Evolutionary conservation across 805 yeast genomes (phyloP), one percentile per base, ranked within the genome.

Genomic region (Pichia gijzeniarum): DNA sequence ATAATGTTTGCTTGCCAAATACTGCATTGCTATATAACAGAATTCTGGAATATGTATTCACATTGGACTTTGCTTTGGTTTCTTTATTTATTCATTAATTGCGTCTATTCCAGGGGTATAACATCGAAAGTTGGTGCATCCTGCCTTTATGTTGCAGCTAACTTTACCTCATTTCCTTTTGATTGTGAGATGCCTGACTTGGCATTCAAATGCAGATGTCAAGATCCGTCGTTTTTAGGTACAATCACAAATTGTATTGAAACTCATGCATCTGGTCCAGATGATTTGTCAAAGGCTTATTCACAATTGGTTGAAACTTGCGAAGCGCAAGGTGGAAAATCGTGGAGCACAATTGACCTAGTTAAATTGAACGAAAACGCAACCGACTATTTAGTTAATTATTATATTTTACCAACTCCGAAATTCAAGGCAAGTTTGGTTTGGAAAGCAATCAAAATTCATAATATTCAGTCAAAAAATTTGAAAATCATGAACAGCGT

Each of bases 231-330:
- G 6, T 68, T 65, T 46, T 41, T 68, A 34, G 68, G 69, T 5
- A 64, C 72, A 1, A 61, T 65, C 2, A 49, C 67, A 13, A 45
- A 58, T 20, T 68, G 73, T 48, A 60, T 68, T 25, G 68, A 65
- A 30, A 49, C 52, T 5, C 50, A 54, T 47, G 49, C 69, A 25
- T 35, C 38, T 12, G 61, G 61, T 47, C 57, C 58, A 16, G 48
- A 57, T 3, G 54, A 55, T 14, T 44, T 63, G 6, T 59, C 68
- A 4, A 50, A 49, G 9, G 67, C 69, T 2, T 61, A 60, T 43
- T 48, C 50, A 14, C 68, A 66, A 44, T 25, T 68, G 7, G 49
- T 57, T n/a, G 67, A 67, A 25, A 56, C 60, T 1, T 68, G 72
- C 51, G 48, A 57, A 35, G 50, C 57, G 9, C 71, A 67, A 45